Evolutionary conservation across 2,329 filamentous ascomycete species (phyloP).

Genomic region (Coleophoma cylindrospora): DNA sequence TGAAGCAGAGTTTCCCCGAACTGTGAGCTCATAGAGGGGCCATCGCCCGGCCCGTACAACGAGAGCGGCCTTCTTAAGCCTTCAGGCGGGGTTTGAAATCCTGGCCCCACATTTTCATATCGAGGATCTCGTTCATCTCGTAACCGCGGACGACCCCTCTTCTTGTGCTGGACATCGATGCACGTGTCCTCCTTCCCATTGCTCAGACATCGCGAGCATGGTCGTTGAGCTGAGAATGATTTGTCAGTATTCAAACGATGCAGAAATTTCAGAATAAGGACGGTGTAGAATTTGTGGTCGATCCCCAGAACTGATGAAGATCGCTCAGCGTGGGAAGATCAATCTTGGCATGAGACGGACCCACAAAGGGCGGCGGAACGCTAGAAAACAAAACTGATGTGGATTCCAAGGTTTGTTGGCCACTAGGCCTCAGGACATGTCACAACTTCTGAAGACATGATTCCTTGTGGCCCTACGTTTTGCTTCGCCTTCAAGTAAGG

Average conservation of each 20-base stretch:
- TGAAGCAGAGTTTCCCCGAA: conserved; percentile 34
- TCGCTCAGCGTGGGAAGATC: too few species aligned
- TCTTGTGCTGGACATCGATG: conserved; percentile 82
- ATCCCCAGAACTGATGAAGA: too few species aligned
- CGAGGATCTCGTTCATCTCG: conserved; percentile 64
- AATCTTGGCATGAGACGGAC: too few species aligned
- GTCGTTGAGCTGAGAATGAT: conserved; percentile 56
- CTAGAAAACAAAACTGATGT: too few species aligned
- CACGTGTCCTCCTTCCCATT: conserved; percentile 79
- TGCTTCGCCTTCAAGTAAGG: not conserved
- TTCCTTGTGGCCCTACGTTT: too few species aligned
- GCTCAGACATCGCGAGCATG: conserved; percentile 71
- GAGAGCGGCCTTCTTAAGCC: conserved; percentile 41
- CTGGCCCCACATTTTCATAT: conserved; percentile 38
- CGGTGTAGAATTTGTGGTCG: too few species aligned
- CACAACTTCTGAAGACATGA: too few species aligned
- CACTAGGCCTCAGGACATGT: too few species aligned
- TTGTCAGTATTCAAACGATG: too few species aligned
- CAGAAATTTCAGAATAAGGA: too few species aligned
- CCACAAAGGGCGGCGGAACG: too few species aligned
- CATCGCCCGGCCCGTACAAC: conserved; percentile 39
- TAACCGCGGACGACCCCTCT: conserved; percentile 71
- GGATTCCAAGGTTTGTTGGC: too few species aligned
- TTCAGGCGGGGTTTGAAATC: conserved; percentile 21
- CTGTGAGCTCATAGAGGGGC: conserved; percentile 35